These are phyloP conservation scores for Aphanomyces euteiches DNA, from an alignment of 352 stramenopile species.

Conservation along the genomic window DNA sequence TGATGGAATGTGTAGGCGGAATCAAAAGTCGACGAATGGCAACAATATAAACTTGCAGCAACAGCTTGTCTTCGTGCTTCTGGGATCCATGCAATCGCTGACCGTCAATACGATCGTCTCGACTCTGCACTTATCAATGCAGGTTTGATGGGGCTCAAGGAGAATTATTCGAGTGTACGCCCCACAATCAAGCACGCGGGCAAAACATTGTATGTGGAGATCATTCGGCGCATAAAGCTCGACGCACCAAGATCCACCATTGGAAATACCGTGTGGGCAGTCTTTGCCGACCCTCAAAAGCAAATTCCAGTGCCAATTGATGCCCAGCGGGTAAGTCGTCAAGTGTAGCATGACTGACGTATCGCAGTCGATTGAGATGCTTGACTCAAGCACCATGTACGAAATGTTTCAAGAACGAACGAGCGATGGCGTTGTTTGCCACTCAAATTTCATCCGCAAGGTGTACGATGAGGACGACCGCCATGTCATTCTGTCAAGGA, in stretches of 20 bases:
- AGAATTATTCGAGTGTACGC: not conserved
- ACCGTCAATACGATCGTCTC: constrained; percentile 8
- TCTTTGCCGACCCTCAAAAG: not conserved
- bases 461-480: not conserved
- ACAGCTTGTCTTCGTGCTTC: not conserved
- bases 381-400: constrained; percentile 2
- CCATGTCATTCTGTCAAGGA: constrained; percentile 3
- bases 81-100: constrained; percentile 12
- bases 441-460: constrained; percentile 17
- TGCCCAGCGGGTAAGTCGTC: not conserved
- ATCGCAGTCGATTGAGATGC: not conserved
- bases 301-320: not conserved
- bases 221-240: not conserved
- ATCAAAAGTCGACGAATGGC: not conserved
- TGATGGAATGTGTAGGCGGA: too few species aligned
- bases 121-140: constrained; percentile 20
- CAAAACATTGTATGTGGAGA: not conserved
- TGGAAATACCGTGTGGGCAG: not conserved
- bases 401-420: not conserved
- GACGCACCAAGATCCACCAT: not conserved
- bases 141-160: not conserved
- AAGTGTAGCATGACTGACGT: not conserved
- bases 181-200: not conserved
- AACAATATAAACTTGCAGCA: constrained; percentile 12
- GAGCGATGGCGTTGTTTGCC: not conserved